Base-by-base conservation (phyloP, 768 basidiomycete genomes). In the Phaeolepiota aurea region DNA sequence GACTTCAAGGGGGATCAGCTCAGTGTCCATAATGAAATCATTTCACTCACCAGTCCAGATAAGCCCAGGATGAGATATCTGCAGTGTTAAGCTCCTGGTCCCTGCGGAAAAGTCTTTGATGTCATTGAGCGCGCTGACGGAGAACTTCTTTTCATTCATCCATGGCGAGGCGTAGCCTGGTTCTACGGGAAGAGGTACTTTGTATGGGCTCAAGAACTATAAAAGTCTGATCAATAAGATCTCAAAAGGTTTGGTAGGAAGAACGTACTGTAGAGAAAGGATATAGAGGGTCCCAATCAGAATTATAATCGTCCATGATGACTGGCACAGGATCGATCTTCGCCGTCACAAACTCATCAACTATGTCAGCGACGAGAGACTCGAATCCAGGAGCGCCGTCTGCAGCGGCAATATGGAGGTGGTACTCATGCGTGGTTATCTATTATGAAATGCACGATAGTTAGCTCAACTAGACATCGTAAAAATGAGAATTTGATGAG, bases 221-320 rank as follows among this genome's bases (percentile, higher is more conserved):
- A 39, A 50, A 21, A 54, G 45, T 25, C 19, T 23, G 32, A 35
- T 15, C 22, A 5, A 15, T 5, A 19, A 20, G 11, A 4, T 12
- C 14, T 16, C 14, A 15, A 32, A 22, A 32, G 16, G 5, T 15
- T 41, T 35, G 39, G 30, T 38, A 34, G 15, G 22, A 32, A 13
- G 34, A 19, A 55, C 77, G 23, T 49, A 86, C 87, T 32, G 78
- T 64, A 2, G 83, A 84, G 58, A 88, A 87, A 11, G 87, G 87
- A 56, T 84, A 89, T 28, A 93, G 53, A 1, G 78, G 65, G 57
- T 94, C 89, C 91, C 92, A 98, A 50, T 96, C 89, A 12, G 76
- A 62, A 48, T 90, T 92, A 53, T 80, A 71, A 43, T 87, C 79
- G 44, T 86, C 71, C 74, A 90, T 82, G 2, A 66, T 54, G 4